Base-by-base conservation (phyloP, 192 early-diverging fungal genomes). In the Coemansia sp. region DNA sequence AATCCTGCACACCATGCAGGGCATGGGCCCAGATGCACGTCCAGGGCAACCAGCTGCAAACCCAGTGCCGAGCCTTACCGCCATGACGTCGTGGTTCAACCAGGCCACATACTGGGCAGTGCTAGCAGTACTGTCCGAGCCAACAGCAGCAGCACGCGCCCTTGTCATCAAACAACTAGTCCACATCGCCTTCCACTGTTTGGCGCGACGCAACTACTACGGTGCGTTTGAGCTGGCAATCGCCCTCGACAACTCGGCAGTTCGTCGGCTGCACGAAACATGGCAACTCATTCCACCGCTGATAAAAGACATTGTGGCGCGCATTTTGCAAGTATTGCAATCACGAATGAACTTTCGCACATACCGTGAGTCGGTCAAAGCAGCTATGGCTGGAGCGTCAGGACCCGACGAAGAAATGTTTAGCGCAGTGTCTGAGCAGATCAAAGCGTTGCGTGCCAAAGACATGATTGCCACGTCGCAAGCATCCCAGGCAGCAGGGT, bases 51-150 rank as follows among this genome's bases (percentile, higher is more conserved):
- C 41, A 0, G 50, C 67, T 35, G 64, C 47, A 11, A 73, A 82
- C 54, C 75, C 79, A 31, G 76, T 75, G 21, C 83, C 83, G 0
- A 78, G 61, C 26, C 65, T 84, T 23, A 79, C 72, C 7, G 75
- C 72, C 4, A 76, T 80, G 62, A 82, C 72, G 9, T 75, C 72
- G 39, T 84, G 83, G 83, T 84, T 84, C 48, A 84, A 84, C 61
- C 75, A 75, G 55, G 75, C 75, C n/a, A 75, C 83, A 3, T 82
- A 82, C 52, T 84, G 83, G 83, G 80, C 77, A 0, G 79, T 78
- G 45, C 67, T 77, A 17, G 41, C 72, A 1, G 74, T 84, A 11
- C 57, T 84, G 21, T 78, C 83, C 0, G 70, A 82, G 43, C 72
- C 73, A 14, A 74, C 72, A 4, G 64, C 67, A 1, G 64, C 76